phyloP scores from a whole-genome alignment of 148 eudicot genomes.

The Camellia sinensis region DNA sequence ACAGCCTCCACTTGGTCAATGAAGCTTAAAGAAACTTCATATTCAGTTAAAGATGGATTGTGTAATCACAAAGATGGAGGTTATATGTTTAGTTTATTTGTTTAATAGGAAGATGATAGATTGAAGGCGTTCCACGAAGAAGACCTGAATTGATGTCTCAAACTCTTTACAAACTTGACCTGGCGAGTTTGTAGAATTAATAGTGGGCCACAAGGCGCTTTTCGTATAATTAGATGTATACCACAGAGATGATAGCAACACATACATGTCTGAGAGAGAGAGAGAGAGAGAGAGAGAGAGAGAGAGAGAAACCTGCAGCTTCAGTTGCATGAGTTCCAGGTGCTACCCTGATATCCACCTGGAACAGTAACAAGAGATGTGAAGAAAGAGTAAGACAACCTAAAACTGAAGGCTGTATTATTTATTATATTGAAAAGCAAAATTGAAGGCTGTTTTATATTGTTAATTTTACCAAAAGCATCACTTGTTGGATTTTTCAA shows the following conservation, averaged over 20 bases:
- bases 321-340: conserved; percentile 96
- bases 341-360: conserved; percentile 93
- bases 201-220: background rate
- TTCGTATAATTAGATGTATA: background rate
- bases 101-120: background rate
- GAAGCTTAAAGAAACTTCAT: background rate
- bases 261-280: background rate
- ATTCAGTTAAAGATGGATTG: background rate
- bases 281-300: conserved; percentile 9
- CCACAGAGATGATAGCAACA: background rate
- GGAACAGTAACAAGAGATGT: conserved; percentile 11
- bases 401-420: background rate
- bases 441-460: background rate
- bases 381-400: background rate
- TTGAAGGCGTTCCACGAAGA: background rate
- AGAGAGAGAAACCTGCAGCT: conserved; percentile 68
- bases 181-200: background rate
- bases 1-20: background rate
- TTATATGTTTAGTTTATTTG: background rate
- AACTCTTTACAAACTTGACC: background rate
- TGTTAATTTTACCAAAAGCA: background rate
- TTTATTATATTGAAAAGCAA: background rate
- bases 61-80: background rate
- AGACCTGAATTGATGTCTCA: background rate
- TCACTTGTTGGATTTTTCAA: background rate